Evolutionary conservation across 352 stramenopile species (phyloP).

Genomic region (Pseudoperonospora humuli): DNA sequence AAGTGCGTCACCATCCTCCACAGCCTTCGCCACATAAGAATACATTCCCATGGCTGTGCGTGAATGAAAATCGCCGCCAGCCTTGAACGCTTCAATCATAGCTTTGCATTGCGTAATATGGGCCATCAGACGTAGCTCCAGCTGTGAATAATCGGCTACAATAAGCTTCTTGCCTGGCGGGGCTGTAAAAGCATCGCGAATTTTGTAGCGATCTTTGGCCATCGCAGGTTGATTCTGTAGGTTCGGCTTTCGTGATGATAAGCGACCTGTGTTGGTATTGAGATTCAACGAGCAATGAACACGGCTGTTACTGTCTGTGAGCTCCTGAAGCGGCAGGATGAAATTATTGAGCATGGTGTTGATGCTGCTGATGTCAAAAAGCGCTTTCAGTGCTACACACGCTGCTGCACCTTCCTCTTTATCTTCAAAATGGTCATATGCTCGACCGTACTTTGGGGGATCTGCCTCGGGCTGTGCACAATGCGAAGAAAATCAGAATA

Average conservation of each 20-base stretch:
- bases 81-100: constrained; percentile 97
- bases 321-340: constrained; percentile 87
- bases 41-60: constrained; percentile 99
- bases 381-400: constrained; percentile 90
- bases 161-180: constrained; percentile 93
- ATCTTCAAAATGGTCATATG: constrained; percentile 92
- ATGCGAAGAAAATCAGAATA: constrained; percentile 9
- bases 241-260: constrained; percentile 96
- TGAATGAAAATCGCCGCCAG: constrained; percentile 90
- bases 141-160: constrained; percentile 99
- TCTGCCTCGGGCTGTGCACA: constrained; percentile 60
- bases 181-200: constrained; percentile 90
- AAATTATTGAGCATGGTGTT: constrained; percentile 99
- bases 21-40: constrained; percentile 92
- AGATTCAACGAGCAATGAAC: constrained; percentile 99
- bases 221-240: constrained; percentile 96
- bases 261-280: constrained; percentile 97
- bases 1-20: constrained; percentile 93
- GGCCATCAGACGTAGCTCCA: constrained; percentile 98
- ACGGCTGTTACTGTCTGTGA: constrained; percentile 90
- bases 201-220: constrained; percentile 84
- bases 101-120: constrained; percentile 97
- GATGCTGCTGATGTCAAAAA: constrained; percentile 95
- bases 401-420: constrained; percentile 88
- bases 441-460: constrained; percentile 62